Evolutionary conservation across 176 grass and related monocot species (phyloP), one percentile per base, ranked within the genome.

Genomic region (Pontederia crassipes): DNA sequence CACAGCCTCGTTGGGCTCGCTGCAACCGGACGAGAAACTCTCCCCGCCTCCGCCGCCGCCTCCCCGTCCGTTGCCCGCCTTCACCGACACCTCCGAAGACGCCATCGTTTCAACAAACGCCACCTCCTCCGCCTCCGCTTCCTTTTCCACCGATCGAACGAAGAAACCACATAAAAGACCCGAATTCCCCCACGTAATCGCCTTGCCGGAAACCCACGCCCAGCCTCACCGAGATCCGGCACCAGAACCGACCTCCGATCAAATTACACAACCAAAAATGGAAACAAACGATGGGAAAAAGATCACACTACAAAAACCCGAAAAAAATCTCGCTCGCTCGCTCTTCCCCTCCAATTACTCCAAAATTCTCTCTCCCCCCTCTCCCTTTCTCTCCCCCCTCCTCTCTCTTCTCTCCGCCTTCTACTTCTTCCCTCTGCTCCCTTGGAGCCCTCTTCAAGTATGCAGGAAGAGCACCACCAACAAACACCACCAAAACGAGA

Each of bases 81-180:
- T 56, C 69, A 17, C 57, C 81, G 32, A 74, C 68, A 15, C 62
- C 79, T 32, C 54, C 73, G 59, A 50, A 55, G 62, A 63, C 62
- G 15, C 68, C 71, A 45, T 73, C 58, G 48, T 4, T 20, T 4
- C 52, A 60, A 28, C 28, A 46, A 15, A 59, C 26, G 3, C 52
- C 53, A 10, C 17, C 11, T 16, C 74, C 24, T 28, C 75, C 54
- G 28, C 47, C 2, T 51, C 67, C 10, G 32, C 61, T 16, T 63
- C 59, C 79, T 14, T 24, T 24, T 24, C 65, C 18, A 57, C 46
- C 2, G 61, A 69, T 26, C 62, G 32, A 55, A 45, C 53, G 29
- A 12, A 4, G 13, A 10, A 9, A 73, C 47, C 68, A 18, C 0
- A 57, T 49, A 29, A 55, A 48, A 13, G 80, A 74, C 70, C 17